These are phyloP conservation scores for Globisporangium alternatum DNA, from an alignment of 352 stramenopile species.

Conservation along the genomic window DNA sequence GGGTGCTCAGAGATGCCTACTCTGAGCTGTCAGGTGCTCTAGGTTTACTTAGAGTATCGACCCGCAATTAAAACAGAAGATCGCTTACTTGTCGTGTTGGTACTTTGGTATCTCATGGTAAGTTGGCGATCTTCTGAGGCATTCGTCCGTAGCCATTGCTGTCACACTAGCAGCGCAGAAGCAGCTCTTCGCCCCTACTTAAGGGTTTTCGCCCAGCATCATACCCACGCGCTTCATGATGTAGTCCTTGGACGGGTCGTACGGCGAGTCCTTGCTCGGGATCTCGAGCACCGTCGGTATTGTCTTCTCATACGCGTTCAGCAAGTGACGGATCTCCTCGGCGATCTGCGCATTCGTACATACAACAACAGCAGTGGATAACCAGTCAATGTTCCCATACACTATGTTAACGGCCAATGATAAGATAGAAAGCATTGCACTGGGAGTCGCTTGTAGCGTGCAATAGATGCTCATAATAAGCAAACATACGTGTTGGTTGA, in stretches of 20 bases:
- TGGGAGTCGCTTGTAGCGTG: neutral
- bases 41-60: no score
- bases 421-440: neutral
- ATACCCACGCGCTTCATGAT: slow-evolving; percentile 98
- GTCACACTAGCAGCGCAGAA: neutral
- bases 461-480: neutral
- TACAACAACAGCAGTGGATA: neutral
- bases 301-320: slow-evolving; percentile 98
- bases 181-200: neutral
- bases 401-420: neutral
- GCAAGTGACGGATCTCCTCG: slow-evolving; percentile 97
- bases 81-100: no score
- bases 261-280: slow-evolving; percentile 93
- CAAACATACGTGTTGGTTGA: slow-evolving; percentile 95
- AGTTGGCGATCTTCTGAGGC: no score
- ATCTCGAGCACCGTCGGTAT: slow-evolving; percentile 99
- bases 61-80: no score
- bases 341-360: slow-evolving; percentile 65
- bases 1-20: no score
- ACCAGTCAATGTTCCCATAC: neutral
- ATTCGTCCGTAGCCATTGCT: neutral
- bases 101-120: no score
- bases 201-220: slow-evolving; percentile 81
- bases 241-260: slow-evolving; percentile 98
- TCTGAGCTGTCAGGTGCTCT: no score